Evolutionary conservation across 2,329 filamentous ascomycete species (phyloP).

Genomic region (Penicillium sp.): DNA sequence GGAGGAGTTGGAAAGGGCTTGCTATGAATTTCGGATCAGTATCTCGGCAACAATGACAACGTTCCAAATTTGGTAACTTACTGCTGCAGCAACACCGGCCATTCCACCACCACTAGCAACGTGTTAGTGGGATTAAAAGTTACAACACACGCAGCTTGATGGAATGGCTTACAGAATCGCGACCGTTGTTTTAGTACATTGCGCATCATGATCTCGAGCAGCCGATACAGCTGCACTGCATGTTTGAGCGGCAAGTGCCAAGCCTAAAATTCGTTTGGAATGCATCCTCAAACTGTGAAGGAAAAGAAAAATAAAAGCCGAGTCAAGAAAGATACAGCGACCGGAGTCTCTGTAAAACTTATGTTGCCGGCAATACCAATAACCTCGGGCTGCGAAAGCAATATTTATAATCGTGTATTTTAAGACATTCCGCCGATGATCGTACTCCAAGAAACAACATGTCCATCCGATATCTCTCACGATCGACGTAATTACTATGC

Average conservation of each 20-base stretch:
- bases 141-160: no score
- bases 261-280: constrained; percentile 5
- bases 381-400: neutral
- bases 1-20: constrained; percentile 62
- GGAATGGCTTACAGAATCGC: constrained; percentile 32
- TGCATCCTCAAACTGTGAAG: constrained; percentile 1
- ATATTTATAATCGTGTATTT: neutral
- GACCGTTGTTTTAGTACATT: constrained; percentile 34
- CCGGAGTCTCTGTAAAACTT: neutral
- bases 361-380: neutral
- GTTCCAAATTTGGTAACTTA: constrained; percentile 26
- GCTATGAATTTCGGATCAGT: constrained; percentile 35
- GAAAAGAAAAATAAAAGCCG: neutral
- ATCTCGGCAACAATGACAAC: neutral
- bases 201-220: constrained; percentile 14
- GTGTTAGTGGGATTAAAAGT: neutral
- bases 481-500: neutral
- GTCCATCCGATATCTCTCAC: neutral
- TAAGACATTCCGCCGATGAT: neutral
- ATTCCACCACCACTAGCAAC: constrained; percentile 55
- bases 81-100: constrained; percentile 63
- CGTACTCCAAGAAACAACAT: neutral
- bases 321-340: neutral
- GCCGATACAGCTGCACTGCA: constrained; percentile 21
- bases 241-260: constrained; percentile 12